These are phyloP conservation scores for Dalbergia oliveri DNA, from an alignment of 306 rosid species.

Conservation along the genomic window DNA sequence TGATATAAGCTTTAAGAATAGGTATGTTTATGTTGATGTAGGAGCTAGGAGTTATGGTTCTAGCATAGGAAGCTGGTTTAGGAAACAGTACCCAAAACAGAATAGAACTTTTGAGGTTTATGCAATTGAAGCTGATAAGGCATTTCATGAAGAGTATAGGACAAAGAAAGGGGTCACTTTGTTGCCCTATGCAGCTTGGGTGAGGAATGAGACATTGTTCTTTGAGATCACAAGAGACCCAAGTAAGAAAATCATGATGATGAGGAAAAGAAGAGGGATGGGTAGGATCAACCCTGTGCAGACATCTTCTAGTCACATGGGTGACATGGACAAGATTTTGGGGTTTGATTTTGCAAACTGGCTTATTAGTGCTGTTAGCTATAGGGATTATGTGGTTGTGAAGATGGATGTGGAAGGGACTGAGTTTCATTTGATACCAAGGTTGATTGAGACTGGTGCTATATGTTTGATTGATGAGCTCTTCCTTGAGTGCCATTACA, in stretches of 20 bases:
- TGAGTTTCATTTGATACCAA: constrained; percentile 72
- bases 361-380: constrained; percentile 51
- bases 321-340: constrained; percentile 57
- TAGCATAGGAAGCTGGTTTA: constrained; percentile 71
- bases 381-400: constrained; percentile 67
- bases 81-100: constrained; percentile 70
- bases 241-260: constrained; percentile 46
- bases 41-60: constrained; percentile 67
- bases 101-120: constrained; percentile 60
- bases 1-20: constrained; percentile 63
- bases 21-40: constrained; percentile 64
- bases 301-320: constrained; percentile 57
- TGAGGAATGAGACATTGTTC: constrained; percentile 73
- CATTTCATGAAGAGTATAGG: constrained; percentile 61
- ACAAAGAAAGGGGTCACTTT: constrained; percentile 49
- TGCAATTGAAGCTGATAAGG: constrained; percentile 67
- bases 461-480: constrained; percentile 75
- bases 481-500: constrained; percentile 74
- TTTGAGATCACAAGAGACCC: constrained; percentile 67
- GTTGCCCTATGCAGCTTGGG: constrained; percentile 76
- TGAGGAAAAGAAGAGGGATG: constrained; percentile 55
- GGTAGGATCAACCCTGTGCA: constrained; percentile 65
- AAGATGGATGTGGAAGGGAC: constrained; percentile 78
- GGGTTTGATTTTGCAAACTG: constrained; percentile 71
- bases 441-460: constrained; percentile 67